phyloP scores from a whole-genome alignment of 768 basidiomycete genomes.

The Collybia sp. region DNA sequence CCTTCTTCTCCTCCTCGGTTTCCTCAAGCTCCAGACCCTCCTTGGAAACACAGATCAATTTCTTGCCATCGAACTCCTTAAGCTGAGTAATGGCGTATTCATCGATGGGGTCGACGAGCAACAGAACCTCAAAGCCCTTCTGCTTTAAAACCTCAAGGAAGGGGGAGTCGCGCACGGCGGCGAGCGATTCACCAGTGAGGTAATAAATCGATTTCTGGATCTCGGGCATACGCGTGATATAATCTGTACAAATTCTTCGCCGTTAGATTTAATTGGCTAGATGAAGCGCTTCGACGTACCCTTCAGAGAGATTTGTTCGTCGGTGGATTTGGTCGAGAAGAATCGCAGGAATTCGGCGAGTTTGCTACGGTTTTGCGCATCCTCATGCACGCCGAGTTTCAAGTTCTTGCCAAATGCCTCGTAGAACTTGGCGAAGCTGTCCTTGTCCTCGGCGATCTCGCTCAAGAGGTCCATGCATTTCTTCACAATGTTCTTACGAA shows the following conservation, averaged over 20 bases:
- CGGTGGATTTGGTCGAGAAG: slow-evolving; percentile 90
- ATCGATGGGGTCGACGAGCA: slow-evolving; percentile 98
- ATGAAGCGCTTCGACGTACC: slow-evolving; percentile 38
- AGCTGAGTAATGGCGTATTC: slow-evolving; percentile 98
- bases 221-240: slow-evolving; percentile 99
- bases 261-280: background rate
- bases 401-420: slow-evolving; percentile 99
- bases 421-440: slow-evolving; percentile 96
- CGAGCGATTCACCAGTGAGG: slow-evolving; percentile 96
- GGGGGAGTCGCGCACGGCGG: slow-evolving; percentile 86
- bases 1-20: slow-evolving; percentile 95
- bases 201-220: slow-evolving; percentile 99
- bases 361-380: slow-evolving; percentile 98
- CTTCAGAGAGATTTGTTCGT: slow-evolving; percentile 92
- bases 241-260: slow-evolving; percentile 57
- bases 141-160: slow-evolving; percentile 99
- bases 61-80: slow-evolving; percentile 99
- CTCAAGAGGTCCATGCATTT: slow-evolving; percentile 92
- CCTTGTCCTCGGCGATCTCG: slow-evolving; percentile 99
- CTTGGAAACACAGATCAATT: slow-evolving; percentile 96
- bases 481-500: slow-evolving; percentile 99
- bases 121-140: slow-evolving; percentile 97
- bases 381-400: slow-evolving; percentile 99
- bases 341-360: slow-evolving; percentile 99
- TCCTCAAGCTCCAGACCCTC: slow-evolving; percentile 99